phyloP scores from a whole-genome alignment of 306 rosid species.

The Vigna radiata region DNA sequence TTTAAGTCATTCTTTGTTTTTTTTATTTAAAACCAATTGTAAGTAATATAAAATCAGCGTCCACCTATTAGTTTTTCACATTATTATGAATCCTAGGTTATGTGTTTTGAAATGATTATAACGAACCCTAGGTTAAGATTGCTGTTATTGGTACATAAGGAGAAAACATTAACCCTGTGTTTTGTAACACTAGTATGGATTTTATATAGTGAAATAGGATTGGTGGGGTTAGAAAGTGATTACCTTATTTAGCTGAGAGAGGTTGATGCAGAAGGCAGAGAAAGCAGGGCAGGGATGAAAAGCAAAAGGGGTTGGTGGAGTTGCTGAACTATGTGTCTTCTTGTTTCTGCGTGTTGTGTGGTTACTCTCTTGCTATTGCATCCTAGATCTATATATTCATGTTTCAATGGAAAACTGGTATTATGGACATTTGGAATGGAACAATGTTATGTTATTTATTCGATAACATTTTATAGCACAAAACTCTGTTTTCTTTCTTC shows the following conservation, averaged over 20 bases:
- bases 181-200: too few species aligned
- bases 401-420: slow-evolving; percentile 7
- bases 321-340: slow-evolving; percentile 6
- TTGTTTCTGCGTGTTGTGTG: background rate
- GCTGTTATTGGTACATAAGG: too few species aligned
- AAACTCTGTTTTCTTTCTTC: background rate
- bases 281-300: slow-evolving; percentile 1
- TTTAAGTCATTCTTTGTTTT: too few species aligned
- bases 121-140: too few species aligned
- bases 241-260: slow-evolving; percentile 41
- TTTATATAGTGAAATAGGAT: too few species aligned
- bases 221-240: slow-evolving; percentile 2
- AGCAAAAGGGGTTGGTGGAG: background rate
- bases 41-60: too few species aligned
- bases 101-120: too few species aligned
- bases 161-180: too few species aligned
- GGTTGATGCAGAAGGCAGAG: slow-evolving; percentile 9
- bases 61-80: too few species aligned
- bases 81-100: too few species aligned
- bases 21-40: too few species aligned
- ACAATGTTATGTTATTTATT: background rate
- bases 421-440: slow-evolving; percentile 1
- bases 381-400: too few species aligned
- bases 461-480: background rate
- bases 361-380: background rate